Evolutionary conservation across 2,329 filamentous ascomycete genomes (phyloP), one percentile per base, ranked within the genome.

Genomic region (Graphilbum sp.): DNA sequence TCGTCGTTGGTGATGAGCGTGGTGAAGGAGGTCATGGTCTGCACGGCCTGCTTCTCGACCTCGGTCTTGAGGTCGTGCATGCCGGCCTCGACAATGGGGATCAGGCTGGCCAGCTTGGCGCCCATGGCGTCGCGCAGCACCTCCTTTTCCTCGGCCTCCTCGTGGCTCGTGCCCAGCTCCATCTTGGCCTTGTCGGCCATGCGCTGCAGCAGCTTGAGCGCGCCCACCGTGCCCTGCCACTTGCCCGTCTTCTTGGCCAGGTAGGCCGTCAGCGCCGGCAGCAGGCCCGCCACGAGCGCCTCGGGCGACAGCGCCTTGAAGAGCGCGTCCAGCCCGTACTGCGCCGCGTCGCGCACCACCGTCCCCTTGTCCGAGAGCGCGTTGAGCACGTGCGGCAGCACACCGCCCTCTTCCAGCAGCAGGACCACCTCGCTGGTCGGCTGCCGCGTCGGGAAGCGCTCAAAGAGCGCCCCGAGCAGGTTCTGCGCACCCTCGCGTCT

Each of bases 31-130:
- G 73, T 83, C 88, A 98, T 96, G 35, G 88, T 84, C 59, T 82
- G 79, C 53, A 83, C 65, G n/a, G 90, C 78, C 63, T 92, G 83
- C 66, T 94, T 96, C 57, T 76, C 69, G 23, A 83, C 78, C 53
- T 96, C 90, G 35, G 66, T 54, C 69, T 98, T 98, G 55, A 98
- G 68, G 56, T 98, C 90, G 61, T 95, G 86, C 88, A 98, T 96
- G 49, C 85, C 85, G 38, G 67, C 69, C 61, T 96, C 90, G 41
- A 92, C 86, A 32, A 95, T 65, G 19, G 90, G 90, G 45, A 98
- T 96, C 49, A 98, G 64, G 36, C 75, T 70, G 47, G 88, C 86
- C 38, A 96, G 69, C 57, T 79, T 81, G 54, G 76, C 79, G 47
- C 92, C 88, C 83, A 98, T 88, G 35, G 83, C 69, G 50, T 93